Evolutionary conservation across 179 eudicot genomes (phyloP).

Genomic region (Gypsophila paniculata): DNA sequence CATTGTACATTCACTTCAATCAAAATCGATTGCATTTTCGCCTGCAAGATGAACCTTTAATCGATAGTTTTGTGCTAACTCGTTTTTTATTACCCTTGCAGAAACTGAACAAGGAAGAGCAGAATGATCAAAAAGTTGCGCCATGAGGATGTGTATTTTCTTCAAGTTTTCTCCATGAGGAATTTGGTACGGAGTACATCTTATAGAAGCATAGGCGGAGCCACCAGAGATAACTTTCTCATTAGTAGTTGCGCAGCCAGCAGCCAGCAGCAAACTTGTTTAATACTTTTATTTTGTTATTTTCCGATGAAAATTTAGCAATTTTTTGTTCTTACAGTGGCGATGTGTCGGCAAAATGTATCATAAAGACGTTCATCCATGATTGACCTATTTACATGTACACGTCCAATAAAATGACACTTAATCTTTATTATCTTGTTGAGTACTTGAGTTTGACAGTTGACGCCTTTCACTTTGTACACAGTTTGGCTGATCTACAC

Average conservation of each 20-base stretch:
- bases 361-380: neutral
- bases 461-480: too few species aligned
- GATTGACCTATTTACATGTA: neutral
- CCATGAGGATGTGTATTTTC: slow-evolving; percentile 20
- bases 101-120: slow-evolving; percentile 31
- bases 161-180: neutral
- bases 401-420: neutral
- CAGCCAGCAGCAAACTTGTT: neutral
- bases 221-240: neutral
- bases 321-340: too few species aligned
- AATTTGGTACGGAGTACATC: neutral
- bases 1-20: neutral
- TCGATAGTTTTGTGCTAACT: neutral
- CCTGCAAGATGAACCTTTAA: neutral
- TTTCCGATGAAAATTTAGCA: neutral
- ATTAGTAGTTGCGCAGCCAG: neutral
- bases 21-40: neutral
- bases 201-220: neutral
- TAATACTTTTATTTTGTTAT: neutral
- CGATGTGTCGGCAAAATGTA: neutral
- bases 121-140: slow-evolving; percentile 20
- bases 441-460: neutral
- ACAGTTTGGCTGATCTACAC: too few species aligned
- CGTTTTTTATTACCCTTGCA: slow-evolving; percentile 5
- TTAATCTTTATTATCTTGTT: too few species aligned